These are phyloP conservation scores for Apophysomyces trapeziformis DNA, from an alignment of 371 early-diverging fungal genomes.

Conservation along the genomic window DNA sequence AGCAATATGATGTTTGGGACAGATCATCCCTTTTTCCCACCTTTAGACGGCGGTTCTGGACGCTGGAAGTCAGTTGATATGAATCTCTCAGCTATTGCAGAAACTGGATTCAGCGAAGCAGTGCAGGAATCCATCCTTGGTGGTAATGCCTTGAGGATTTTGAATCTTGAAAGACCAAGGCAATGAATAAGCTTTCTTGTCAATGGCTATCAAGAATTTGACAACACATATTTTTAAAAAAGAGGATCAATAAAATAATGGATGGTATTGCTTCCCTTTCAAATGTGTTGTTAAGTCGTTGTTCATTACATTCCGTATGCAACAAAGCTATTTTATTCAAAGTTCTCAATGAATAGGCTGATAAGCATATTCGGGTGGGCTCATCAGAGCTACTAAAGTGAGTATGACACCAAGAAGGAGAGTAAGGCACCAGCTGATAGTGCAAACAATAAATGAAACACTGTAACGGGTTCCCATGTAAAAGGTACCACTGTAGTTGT, in stretches of 20 bases:
- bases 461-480: conserved; percentile 55
- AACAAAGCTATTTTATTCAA: not conserved
- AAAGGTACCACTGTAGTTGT: conserved; percentile 46
- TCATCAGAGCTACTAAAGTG: conserved; percentile 35
- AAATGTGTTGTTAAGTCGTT: too few species aligned
- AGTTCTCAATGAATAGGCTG: conserved; percentile 25
- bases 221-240: too few species aligned
- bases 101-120: conserved; percentile 16
- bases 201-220: too few species aligned
- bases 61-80: conserved; percentile 30
- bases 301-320: too few species aligned
- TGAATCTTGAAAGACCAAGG: conserved; percentile 18
- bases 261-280: too few species aligned
- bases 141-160: conserved; percentile 20
- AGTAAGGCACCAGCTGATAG: conserved; percentile 48
- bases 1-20: conserved; percentile 27
- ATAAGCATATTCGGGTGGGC: conserved; percentile 53
- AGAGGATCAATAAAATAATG: too few species aligned
- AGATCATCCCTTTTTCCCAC: conserved; percentile 30
- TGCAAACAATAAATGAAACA: conserved; percentile 47
- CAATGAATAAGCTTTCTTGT: too few species aligned
- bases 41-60: conserved; percentile 15
- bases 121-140: conserved; percentile 18
- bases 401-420: conserved; percentile 42
- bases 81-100: conserved; percentile 20